These are phyloP conservation scores for Fraxinus albicans DNA, from an alignment of 305 asterid species.

Conservation along the genomic window DNA sequence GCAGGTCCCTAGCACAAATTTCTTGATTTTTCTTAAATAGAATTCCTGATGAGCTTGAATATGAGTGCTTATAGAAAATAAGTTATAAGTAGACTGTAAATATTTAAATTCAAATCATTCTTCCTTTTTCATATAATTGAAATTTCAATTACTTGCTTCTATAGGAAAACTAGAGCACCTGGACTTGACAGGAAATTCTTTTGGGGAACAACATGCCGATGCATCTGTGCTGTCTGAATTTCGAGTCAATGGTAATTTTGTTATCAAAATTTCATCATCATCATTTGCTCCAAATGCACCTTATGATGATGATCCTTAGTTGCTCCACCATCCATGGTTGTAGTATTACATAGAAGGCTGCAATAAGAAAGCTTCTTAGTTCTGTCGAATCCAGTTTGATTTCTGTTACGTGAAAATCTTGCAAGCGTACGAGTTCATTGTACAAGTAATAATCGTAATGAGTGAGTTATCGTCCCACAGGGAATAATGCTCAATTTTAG, in stretches of 20 bases:
- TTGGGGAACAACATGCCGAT: constrained; percentile 37
- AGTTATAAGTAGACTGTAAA: not conserved
- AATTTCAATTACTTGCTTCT: constrained; percentile 9
- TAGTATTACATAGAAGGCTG: not conserved
- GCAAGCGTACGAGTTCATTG: too few relatives aligned
- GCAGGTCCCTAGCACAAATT: constrained; percentile 12
- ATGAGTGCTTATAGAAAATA: not conserved
- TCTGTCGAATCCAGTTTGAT: not conserved
- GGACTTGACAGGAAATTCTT: constrained; percentile 67
- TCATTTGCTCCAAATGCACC: constrained; percentile 42
- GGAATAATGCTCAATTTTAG: too few relatives aligned
- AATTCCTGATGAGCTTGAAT: not conserved
- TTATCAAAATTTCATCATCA: constrained; percentile 34
- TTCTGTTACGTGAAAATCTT: too few relatives aligned
- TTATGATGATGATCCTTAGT: constrained; percentile 61
- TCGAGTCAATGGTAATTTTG: constrained; percentile 39
- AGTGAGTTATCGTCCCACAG: too few relatives aligned
- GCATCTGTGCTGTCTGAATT: constrained; percentile 47
- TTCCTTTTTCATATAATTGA: not conserved
- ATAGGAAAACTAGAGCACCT: constrained; percentile 72
- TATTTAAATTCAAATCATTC: not conserved
- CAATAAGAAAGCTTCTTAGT: too few relatives aligned
- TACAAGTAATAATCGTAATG: too few relatives aligned
- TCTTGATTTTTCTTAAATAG: not conserved
- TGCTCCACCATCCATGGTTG: constrained; percentile 13